phyloP scores from a whole-genome alignment of 2,329 filamentous ascomycete species.

The Monilinia polystroma region DNA sequence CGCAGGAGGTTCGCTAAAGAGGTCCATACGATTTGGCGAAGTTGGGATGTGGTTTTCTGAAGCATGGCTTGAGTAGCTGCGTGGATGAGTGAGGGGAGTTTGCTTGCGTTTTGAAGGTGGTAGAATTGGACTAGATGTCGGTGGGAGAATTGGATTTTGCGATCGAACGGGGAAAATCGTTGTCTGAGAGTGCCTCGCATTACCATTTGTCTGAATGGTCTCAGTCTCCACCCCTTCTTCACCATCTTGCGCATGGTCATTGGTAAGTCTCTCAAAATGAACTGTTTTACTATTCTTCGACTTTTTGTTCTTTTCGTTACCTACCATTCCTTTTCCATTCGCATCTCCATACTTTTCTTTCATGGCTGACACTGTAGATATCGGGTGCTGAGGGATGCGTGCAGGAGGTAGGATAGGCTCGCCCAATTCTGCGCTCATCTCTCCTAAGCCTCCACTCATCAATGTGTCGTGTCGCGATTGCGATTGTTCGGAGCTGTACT shows the following conservation, averaged over 20 bases:
- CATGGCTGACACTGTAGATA: too few relatives aligned
- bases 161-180: slow-evolving; percentile 1
- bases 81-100: not conserved
- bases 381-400: not conserved
- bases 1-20: not conserved
- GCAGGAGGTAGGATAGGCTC: slow-evolving; percentile 2
- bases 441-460: slow-evolving; percentile 10
- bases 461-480: not conserved
- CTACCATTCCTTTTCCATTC: not conserved
- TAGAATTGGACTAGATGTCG: slow-evolving; percentile 1
- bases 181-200: not conserved
- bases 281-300: not conserved
- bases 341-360: too few relatives aligned
- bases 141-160: not conserved
- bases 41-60: not conserved
- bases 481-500: not conserved
- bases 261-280: not conserved
- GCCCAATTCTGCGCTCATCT: slow-evolving; percentile 1
- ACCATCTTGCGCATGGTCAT: not conserved
- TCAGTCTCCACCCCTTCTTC: not conserved
- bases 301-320: not conserved
- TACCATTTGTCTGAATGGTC: not conserved
- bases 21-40: slow-evolving; percentile 4
- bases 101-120: too few relatives aligned
- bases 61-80: not conserved